Percentiles rank a stretch among this genome's conserved stretches.
Conservation (phyloP, 345 rosid genomes). For the Anacardium occidentale region DNA sequence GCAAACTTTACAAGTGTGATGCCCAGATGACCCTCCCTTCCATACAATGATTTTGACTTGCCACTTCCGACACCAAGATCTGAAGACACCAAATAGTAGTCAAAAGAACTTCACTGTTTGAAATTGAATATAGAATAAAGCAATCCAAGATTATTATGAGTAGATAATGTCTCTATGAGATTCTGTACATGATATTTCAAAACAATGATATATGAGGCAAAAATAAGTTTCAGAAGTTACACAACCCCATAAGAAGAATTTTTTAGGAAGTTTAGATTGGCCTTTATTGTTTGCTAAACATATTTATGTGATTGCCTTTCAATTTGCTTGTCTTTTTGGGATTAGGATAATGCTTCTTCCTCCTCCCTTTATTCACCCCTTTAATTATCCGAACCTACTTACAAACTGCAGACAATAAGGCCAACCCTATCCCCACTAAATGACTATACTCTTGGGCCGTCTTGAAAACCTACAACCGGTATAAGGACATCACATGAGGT, state of each 20-base stretch:
- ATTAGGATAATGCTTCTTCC: no score
- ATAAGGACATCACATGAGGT: neutral
- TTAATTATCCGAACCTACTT: no score
- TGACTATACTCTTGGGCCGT: neutral
- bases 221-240: neutral
- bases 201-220: neutral
- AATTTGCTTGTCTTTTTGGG: no score
- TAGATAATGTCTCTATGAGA: neutral
- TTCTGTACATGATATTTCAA: neutral
- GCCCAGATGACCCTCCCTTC: conserved; percentile 94
- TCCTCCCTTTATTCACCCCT: no score
- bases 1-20: conserved; percentile 66
- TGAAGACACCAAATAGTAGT: conserved; percentile 41
- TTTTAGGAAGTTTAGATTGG: no score
- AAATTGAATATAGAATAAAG: conserved; percentile 9
- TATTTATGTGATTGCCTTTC: no score
- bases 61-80: conserved; percentile 80
- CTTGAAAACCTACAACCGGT: neutral
- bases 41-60: conserved; percentile 85
- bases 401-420: neutral
- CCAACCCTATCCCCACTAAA: neutral
- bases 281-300: no score
- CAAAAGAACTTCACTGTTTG: neutral
- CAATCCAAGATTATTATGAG: neutral
- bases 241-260: neutral